These are phyloP conservation scores for Globisporangium nunn DNA, from an alignment of 352 stramenopile species.

Conservation along the genomic window DNA sequence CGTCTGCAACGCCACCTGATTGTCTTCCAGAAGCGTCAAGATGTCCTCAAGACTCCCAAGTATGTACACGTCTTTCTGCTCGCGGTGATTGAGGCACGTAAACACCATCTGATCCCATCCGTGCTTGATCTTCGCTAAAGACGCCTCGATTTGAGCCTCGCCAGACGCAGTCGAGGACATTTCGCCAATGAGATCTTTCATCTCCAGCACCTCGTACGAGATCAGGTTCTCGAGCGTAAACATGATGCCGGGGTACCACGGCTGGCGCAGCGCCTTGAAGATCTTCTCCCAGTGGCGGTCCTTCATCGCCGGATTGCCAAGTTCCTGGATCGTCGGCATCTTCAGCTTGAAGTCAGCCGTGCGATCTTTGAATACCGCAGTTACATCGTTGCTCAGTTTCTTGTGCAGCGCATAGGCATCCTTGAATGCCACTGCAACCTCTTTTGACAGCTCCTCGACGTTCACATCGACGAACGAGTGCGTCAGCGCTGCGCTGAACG, in stretches of 20 bases:
- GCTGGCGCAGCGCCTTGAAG: constrained; percentile 84
- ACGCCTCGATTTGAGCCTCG: constrained; percentile 88
- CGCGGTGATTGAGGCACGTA: constrained; percentile 73
- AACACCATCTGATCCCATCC: constrained; percentile 88
- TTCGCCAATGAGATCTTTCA: constrained; percentile 85
- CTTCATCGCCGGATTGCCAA: constrained; percentile 90
- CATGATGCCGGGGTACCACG: constrained; percentile 84
- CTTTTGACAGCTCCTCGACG: constrained; percentile 83
- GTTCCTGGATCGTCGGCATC: constrained; percentile 88
- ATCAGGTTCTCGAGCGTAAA: constrained; percentile 89
- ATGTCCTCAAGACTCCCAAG: constrained; percentile 89
- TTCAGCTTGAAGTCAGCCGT: constrained; percentile 88
- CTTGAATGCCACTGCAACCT: constrained; percentile 84
- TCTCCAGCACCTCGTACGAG: constrained; percentile 79
- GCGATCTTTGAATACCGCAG: constrained; percentile 78
- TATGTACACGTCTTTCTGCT: constrained; percentile 86
- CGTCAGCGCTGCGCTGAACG: constrained; percentile 71
- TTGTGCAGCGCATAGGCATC: constrained; percentile 88
- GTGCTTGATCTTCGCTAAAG: constrained; percentile 83
- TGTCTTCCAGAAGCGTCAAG: constrained; percentile 86
- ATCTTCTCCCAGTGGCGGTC: constrained; percentile 94
- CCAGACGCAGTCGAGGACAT: constrained; percentile 81
- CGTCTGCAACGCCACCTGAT: constrained; percentile 88
- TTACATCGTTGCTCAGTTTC: constrained; percentile 89
- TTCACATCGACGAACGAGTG: constrained; percentile 85